phyloP scores from a whole-genome alignment of 1,284 basidiomycete genomes.

The Melampsora larici-populina region DNA sequence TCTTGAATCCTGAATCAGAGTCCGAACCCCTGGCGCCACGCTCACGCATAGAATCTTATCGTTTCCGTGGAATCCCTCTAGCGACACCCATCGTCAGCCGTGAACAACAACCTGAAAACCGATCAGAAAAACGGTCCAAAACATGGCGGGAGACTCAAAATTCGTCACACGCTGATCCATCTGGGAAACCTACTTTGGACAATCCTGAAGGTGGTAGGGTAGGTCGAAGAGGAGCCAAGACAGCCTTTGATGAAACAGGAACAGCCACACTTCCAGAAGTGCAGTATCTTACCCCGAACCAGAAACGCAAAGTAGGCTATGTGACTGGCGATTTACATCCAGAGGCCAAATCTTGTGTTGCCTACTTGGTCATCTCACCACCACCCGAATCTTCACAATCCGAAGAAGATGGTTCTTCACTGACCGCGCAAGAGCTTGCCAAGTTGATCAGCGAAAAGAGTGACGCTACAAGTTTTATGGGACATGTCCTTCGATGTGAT shows the following conservation, averaged over 20 bases:
- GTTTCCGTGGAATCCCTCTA: conserved; percentile 34
- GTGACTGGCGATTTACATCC: conserved; percentile 36
- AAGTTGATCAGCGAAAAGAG: conserved; percentile 21
- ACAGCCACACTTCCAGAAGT: neutral
- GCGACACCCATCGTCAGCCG: conserved; percentile 24
- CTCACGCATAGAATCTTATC: conserved; percentile 23
- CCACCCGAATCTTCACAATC: neutral
- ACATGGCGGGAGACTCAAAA: conserved; percentile 23
- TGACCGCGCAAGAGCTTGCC: conserved; percentile 10
- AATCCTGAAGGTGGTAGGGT: conserved; percentile 20
- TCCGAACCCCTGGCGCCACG: neutral
- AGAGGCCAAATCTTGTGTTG: conserved; percentile 34
- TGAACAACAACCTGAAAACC: neutral
- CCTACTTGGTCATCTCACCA: conserved; percentile 23
- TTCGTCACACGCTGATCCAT: neutral
- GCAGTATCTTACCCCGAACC: conserved; percentile 18
- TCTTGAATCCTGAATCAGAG: conserved; percentile 29
- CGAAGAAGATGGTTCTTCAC: neutral
- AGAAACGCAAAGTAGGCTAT: conserved; percentile 37
- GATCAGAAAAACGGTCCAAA: conserved; percentile 24
- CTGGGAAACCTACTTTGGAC: conserved; percentile 3
- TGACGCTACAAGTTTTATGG: conserved; percentile 38
- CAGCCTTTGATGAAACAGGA: neutral
- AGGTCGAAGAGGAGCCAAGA: conserved; percentile 33
- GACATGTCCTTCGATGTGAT: conserved; percentile 34